These are phyloP conservation scores for Cryptococcus depauperatus DNA, from an alignment of 1,284 basidiomycete genomes.

Conservation along the genomic window DNA sequence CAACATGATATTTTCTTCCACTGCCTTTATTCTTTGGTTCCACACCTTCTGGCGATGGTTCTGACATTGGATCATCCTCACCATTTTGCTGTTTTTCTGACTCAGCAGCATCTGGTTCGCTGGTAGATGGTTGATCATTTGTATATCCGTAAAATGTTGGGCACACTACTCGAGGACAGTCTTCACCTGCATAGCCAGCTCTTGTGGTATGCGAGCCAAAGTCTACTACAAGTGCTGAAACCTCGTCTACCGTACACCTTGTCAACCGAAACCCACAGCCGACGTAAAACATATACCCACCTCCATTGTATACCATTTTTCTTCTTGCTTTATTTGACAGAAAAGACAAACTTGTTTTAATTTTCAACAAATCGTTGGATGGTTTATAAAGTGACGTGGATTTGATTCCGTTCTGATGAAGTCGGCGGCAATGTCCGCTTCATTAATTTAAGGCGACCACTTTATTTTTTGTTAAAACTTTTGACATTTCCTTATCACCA, in stretches of 20 bases:
- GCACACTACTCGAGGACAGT: constrained; percentile 85
- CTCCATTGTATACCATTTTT: constrained; percentile 44
- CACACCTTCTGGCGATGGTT: constrained; percentile 13
- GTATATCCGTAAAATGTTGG: constrained; percentile 82
- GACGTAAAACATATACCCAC: constrained; percentile 23
- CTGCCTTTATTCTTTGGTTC: constrained; percentile 42
- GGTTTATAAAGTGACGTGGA: too few species aligned
- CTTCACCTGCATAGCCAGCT: constrained; percentile 95
- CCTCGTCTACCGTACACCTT: constrained; percentile 44
- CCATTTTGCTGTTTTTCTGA: constrained; percentile 50
- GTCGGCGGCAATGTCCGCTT: too few species aligned
- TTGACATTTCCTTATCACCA: too few species aligned
- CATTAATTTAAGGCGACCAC: too few species aligned
- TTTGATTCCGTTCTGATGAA: too few species aligned
- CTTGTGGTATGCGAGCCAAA: constrained; percentile 83
- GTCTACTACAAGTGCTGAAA: constrained; percentile 91
- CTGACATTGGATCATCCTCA: constrained; percentile 15
- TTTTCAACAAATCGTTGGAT: too few species aligned
- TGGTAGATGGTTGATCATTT: constrained; percentile 34
- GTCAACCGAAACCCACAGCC: too few species aligned
- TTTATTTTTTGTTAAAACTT: too few species aligned
- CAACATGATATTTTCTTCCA: constrained; percentile 64
- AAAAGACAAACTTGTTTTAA: too few species aligned
- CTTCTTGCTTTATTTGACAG: too few species aligned
- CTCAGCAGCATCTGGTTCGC: constrained; percentile 12